Conservation (phyloP, 306 rosid species). For the Fagus crenata region DNA sequence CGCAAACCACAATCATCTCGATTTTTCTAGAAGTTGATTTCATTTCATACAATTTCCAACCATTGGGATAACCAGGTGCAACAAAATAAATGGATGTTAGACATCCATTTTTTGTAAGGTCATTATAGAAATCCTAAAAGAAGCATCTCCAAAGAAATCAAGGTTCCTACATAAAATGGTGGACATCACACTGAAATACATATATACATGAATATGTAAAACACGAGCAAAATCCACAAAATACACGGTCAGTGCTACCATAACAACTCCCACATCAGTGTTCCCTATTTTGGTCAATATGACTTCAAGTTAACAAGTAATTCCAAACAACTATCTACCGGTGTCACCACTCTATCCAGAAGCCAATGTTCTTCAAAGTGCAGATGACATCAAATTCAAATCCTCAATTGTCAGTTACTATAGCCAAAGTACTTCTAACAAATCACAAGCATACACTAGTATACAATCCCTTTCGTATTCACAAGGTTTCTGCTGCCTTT, state of each 20-base stretch:
- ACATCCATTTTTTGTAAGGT: neutral
- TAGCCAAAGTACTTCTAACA: constrained; percentile 49
- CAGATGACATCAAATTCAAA: constrained; percentile 40
- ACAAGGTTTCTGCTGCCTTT: constrained; percentile 50
- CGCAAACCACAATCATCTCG: neutral
- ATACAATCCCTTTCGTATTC: constrained; percentile 69
- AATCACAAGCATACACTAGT: constrained; percentile 61
- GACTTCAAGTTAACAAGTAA: constrained; percentile 29
- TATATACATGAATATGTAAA: constrained; percentile 44
- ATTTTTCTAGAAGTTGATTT: neutral
- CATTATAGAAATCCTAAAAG: constrained; percentile 31
- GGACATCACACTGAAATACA: constrained; percentile 36
- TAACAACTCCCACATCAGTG: constrained; percentile 33
- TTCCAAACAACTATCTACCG: constrained; percentile 41
- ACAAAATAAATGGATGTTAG: neutral
- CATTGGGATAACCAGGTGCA: neutral
- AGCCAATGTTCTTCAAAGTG: constrained; percentile 32
- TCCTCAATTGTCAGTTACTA: constrained; percentile 51
- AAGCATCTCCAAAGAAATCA: constrained; percentile 27
- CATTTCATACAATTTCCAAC: neutral
- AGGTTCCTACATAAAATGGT: constrained; percentile 36
- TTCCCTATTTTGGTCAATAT: constrained; percentile 22
- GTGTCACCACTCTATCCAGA: constrained; percentile 40
- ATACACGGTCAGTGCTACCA: constrained; percentile 37
- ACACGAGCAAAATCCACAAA: constrained; percentile 44